Evolutionary conservation across 1,139 yeast species (phyloP).

Genomic region (Ogataea hybrid): DNA sequence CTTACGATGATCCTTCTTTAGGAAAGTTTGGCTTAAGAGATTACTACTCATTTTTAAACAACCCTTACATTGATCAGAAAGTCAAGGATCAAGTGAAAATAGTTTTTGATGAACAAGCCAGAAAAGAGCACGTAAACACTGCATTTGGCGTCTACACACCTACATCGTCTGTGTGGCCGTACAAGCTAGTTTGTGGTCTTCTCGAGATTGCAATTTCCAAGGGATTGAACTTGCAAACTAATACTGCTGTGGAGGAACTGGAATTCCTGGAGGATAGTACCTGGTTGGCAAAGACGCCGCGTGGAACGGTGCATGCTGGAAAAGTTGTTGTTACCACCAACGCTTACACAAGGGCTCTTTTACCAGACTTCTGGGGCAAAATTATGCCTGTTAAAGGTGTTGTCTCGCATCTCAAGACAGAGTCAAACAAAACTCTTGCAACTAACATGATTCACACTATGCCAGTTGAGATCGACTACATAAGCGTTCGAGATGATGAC

Average conservation of each 20-base stretch:
- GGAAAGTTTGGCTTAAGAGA: slow-evolving; percentile 20
- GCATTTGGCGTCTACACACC: slow-evolving; percentile 37
- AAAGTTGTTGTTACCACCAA: slow-evolving; percentile 42
- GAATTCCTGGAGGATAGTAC: slow-evolving; percentile 24
- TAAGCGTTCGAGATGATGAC: slow-evolving; percentile 31
- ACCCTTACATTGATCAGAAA: slow-evolving; percentile 23
- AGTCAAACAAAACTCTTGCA: slow-evolving; percentile 5
- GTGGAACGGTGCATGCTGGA: slow-evolving; percentile 34
- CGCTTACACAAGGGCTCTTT: slow-evolving; percentile 37
- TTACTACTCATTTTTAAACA: slow-evolving; percentile 23
- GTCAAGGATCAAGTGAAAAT: slow-evolving; percentile 26
- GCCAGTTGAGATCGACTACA: slow-evolving; percentile 28
- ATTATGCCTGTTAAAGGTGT: slow-evolving; percentile 31
- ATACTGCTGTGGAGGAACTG: slow-evolving; percentile 36
- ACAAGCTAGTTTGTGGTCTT: slow-evolving; percentile 37
- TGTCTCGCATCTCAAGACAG: slow-evolving; percentile 27
- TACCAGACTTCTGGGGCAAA: slow-evolving; percentile 26
- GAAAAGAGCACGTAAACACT: slow-evolving; percentile 22
- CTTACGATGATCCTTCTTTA: slow-evolving; percentile 27
- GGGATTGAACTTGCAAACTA: slow-evolving; percentile 41
- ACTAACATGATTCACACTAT: slow-evolving; percentile 25
- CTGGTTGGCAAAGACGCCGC: slow-evolving; percentile 31
- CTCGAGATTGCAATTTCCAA: slow-evolving; percentile 33
- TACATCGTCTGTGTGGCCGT: slow-evolving; percentile 43
- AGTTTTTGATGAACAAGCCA: slow-evolving; percentile 25